These are phyloP conservation scores for Nicotiana tomentosiformis DNA, from an alignment of 257 asterid species.

Conservation along the genomic window DNA sequence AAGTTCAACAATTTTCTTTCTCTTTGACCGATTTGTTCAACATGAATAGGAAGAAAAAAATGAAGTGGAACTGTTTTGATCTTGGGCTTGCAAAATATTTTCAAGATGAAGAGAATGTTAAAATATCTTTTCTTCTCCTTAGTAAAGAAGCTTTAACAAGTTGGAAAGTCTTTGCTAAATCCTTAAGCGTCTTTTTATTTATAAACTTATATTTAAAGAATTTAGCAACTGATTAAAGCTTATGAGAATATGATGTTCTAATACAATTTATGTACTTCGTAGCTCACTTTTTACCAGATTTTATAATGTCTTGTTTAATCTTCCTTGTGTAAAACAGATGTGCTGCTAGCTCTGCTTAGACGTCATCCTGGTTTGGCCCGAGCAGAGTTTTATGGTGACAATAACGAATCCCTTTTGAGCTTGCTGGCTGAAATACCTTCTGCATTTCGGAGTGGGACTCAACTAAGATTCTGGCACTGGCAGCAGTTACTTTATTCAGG, in stretches of 20 bases:
- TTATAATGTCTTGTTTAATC: neutral
- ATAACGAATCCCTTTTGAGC: neutral
- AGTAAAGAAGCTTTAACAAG: neutral
- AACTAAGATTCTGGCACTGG: neutral
- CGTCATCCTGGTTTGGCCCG: neutral
- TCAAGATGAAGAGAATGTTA: neutral
- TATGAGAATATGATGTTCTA: no score
- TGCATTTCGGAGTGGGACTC: neutral
- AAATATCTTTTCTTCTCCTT: no score
- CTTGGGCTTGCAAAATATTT: no score
- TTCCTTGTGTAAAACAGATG: neutral
- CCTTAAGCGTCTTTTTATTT: no score
- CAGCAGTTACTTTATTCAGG: neutral
- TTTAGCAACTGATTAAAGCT: neutral
- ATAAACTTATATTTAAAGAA: no score
- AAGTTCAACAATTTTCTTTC: no score
- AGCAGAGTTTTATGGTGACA: neutral
- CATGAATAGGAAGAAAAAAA: no score
- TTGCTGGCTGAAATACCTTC: neutral
- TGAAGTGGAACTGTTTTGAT: no score
- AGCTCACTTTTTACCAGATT: no score
- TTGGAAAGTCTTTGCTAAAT: neutral
- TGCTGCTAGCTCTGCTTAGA: neutral
- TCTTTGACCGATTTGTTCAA: no score
- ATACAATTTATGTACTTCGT: no score